Percentiles rank a stretch among this genome's conserved stretches.
phyloP scores from a whole-genome alignment of 768 basidiomycete genomes.

The Cubamyces lactineus region DNA sequence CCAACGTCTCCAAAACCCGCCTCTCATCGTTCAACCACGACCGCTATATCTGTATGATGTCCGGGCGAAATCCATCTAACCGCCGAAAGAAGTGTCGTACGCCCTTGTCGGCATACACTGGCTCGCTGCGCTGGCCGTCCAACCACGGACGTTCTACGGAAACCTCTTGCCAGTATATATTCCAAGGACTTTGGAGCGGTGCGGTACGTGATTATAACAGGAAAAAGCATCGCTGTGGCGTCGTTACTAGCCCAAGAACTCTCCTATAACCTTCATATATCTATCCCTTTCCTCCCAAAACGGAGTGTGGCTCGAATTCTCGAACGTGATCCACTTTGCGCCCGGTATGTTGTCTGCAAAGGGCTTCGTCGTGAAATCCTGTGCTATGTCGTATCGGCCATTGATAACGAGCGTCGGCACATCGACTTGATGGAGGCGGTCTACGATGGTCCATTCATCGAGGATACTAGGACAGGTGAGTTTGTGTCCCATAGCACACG shows the following conservation, averaged over 20 bases:
- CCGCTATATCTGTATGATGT: too few species aligned
- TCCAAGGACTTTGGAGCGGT: too few species aligned
- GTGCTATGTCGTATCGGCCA: constrained; percentile 35
- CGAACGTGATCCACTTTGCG: constrained; percentile 37
- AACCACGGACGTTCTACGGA: too few species aligned
- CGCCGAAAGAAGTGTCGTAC: too few species aligned
- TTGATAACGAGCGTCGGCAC: constrained; percentile 37
- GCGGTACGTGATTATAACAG: too few species aligned
- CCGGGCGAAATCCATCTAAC: too few species aligned
- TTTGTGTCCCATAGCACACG: background rate
- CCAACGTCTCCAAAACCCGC: too few species aligned
- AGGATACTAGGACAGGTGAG: constrained; percentile 9
- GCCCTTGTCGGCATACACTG: too few species aligned
- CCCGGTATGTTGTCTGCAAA: constrained; percentile 32
- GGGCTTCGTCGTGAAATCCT: constrained; percentile 32
- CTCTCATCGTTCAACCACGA: too few species aligned
- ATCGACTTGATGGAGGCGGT: constrained; percentile 31
- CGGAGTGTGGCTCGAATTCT: constrained; percentile 36
- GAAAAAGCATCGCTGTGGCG: too few species aligned
- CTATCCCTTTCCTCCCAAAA: constrained; percentile 36
- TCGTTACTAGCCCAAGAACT: constrained; percentile 22
- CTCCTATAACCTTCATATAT: constrained; percentile 30
- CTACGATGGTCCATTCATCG: constrained; percentile 33
- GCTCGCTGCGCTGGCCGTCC: too few species aligned
- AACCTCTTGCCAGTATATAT: too few species aligned